A percentile compares a stretch with the other conserved stretches of the same genome.
phyloP scores from a whole-genome alignment of 2,329 filamentous ascomycete genomes.

The Arthrinium puccinioides region DNA sequence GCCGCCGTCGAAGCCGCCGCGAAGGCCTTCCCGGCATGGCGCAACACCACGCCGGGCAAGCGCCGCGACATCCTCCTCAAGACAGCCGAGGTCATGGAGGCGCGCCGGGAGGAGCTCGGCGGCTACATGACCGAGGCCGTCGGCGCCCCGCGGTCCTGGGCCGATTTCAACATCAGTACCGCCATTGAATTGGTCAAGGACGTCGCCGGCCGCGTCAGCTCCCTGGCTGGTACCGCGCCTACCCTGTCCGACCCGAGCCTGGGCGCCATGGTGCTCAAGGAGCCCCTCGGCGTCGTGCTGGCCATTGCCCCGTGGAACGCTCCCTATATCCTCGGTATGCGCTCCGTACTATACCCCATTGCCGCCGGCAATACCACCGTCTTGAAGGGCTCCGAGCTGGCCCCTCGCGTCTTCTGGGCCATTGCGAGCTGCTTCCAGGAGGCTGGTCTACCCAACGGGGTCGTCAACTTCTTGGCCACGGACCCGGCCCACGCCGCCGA shows the following conservation, averaged over 20 bases:
- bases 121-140: conserved; percentile 42
- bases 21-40: conserved; percentile 57
- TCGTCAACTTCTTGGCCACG: conserved; percentile 56
- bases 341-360: conserved; percentile 45
- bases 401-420: conserved; percentile 49
- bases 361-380: conserved; percentile 61
- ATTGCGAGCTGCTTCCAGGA: conserved; percentile 50
- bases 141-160: conserved; percentile 16
- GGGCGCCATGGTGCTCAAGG: conserved; percentile 53
- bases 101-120: conserved; percentile 44
- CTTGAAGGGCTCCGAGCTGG: conserved; percentile 54
- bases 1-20: conserved; percentile 42
- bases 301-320: conserved; percentile 60
- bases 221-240: conserved; percentile 24
- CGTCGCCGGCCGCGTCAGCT: conserved; percentile 28
- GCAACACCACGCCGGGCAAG: conserved; percentile 44
- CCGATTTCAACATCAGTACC: conserved; percentile 26
- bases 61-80: conserved; percentile 56
- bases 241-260: conserved; percentile 33
- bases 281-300: conserved; percentile 60
- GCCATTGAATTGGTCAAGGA: conserved; percentile 27
- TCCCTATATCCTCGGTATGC: conserved; percentile 32
- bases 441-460: conserved; percentile 59
- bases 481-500: conserved; percentile 47
- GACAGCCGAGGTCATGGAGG: conserved; percentile 51